Conservation (phyloP, 2,329 filamentous ascomycete species). For the Leptographium galeiforme region DNA sequence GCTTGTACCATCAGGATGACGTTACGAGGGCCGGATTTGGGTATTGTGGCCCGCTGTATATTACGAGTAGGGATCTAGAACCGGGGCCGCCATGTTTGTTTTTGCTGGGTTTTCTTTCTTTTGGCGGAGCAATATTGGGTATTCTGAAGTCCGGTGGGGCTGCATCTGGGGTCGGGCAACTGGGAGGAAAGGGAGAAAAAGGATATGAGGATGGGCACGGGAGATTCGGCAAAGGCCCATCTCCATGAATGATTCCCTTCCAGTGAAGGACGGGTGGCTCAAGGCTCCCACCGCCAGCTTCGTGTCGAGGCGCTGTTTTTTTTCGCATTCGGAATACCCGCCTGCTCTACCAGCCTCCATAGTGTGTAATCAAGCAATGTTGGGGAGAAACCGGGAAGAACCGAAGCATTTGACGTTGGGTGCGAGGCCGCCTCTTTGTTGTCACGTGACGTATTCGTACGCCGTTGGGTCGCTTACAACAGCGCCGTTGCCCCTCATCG, state of each 20-base stretch:
- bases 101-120: background rate
- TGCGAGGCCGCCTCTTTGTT: too few relatives aligned
- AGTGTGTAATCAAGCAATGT: slow-evolving; percentile 13
- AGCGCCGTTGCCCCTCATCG: too few relatives aligned
- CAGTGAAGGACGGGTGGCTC: background rate
- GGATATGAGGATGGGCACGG: background rate
- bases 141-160: slow-evolving; percentile 5
- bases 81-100: background rate
- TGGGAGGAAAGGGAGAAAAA: background rate
- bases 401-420: slow-evolving; percentile 4
- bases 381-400: background rate
- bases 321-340: slow-evolving; percentile 2
- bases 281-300: background rate
- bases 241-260: background rate
- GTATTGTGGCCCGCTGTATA: background rate
- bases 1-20: slow-evolving; percentile 5
- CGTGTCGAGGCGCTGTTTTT: background rate
- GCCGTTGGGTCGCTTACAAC: too few relatives aligned
- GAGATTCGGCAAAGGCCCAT: background rate
- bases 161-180: slow-evolving; percentile 4
- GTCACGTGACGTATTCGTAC: too few relatives aligned
- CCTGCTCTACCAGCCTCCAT: slow-evolving; percentile 9
- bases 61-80: background rate
- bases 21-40: slow-evolving; percentile 3
- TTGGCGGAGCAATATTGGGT: slow-evolving; percentile 2